Evolutionary conservation across 495 filamentous ascomycete genomes (phyloP).

Genomic region (Neurospora sp.): DNA sequence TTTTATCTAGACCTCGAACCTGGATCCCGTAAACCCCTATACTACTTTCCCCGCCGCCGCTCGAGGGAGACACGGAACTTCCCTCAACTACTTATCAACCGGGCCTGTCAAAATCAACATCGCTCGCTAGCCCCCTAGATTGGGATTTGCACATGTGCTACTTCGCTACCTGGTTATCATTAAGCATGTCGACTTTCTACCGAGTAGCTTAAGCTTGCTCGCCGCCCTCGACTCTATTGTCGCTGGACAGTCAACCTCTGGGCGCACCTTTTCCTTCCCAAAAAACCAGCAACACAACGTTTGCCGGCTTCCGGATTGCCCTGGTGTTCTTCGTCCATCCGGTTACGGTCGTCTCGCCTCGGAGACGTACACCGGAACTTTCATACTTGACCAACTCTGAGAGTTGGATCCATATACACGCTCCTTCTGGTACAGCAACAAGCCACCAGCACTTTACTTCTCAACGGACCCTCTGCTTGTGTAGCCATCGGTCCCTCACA

Average conservation of each 20-base stretch:
- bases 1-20: background rate
- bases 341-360: background rate
- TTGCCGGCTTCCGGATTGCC: background rate
- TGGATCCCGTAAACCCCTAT: background rate
- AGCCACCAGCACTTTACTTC: background rate
- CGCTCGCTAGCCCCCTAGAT: background rate
- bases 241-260: background rate
- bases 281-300: background rate
- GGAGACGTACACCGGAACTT: background rate
- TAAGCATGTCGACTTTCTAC: background rate
- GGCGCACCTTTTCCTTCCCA: background rate
- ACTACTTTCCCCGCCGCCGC: background rate
- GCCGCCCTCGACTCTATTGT: background rate
- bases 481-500: background rate
- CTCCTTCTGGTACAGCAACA: background rate
- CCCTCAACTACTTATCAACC: background rate
- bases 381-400: background rate
- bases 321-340: background rate
- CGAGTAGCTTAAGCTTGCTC: background rate
- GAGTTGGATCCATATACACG: background rate
- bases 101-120: background rate
- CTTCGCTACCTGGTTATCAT: background rate
- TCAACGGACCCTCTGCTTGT: background rate
- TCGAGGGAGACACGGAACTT: background rate
- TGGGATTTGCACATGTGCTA: background rate